Base-by-base conservation (phyloP, 306 rosid genomes). In the Cucurbita moschata region DNA sequence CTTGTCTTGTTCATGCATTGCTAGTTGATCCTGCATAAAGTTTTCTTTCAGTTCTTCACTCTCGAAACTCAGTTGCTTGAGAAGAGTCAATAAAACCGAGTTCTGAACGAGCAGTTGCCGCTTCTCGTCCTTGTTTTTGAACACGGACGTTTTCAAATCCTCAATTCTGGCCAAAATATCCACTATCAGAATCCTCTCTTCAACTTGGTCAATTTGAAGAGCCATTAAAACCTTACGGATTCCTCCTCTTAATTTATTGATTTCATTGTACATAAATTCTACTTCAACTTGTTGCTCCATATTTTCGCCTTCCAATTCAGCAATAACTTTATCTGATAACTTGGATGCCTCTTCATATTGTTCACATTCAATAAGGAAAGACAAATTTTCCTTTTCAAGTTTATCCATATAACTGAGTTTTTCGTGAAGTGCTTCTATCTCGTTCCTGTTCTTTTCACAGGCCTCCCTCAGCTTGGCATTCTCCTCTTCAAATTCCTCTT, bases 261-360 rank as follows among this genome's bases (percentile, higher is more conserved):
- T 84, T 82, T 95, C 97, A 72, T 86, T 87, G 7, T 89, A 77
- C 84, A 95, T 78, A 83, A 79, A 89, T 77, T 95, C 93, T 40
- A 83, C 74, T 83, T 95, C 99, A 78, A 88, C 86, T 81, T 95
- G 97, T 54, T 91, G 96, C 89, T 86, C 92, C 55, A 95, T 96
- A 77, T 91, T 95, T 84, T 95, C 99, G 55, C 78, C 75, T 84
- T 95, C 99, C 92, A 95, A 82, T 85, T 95, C 99, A 13, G 91
- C 80, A 81, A 95, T 84, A 76, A 91, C 74, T 78, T 84, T 68
- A 76, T 89, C 92, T 23, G 97, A 89, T 78, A 88, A 82, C 46
- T 89, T 89, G 16, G 96, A 88, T 66, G 86, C 88, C 71, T 95
- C 96, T 13, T 83, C 68, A 4, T 85, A 95, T 76, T 88, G 92